Evolutionary conservation across 768 basidiomycete species (phyloP).

Genomic region (Chalciporus piperatus): DNA sequence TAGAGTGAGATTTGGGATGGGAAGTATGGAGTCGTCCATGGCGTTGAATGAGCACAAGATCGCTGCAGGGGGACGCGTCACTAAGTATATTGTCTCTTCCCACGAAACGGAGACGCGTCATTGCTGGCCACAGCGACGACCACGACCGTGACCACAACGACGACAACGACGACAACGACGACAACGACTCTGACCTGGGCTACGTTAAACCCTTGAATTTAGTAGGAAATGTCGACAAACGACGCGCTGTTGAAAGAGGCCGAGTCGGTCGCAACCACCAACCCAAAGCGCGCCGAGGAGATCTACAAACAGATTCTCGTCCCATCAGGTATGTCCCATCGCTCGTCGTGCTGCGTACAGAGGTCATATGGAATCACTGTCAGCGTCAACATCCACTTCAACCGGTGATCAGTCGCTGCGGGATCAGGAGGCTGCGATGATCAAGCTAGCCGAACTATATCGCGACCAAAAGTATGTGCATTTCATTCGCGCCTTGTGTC

Average conservation of each 20-base stretch:
- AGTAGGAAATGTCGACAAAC: constrained; percentile 31
- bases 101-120: constrained; percentile 8
- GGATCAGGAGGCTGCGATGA: constrained; percentile 82
- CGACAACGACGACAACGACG: not conserved
- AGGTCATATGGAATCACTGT: not conserved
- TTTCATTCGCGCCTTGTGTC: not conserved
- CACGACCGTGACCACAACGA: not conserved
- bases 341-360: not conserved
- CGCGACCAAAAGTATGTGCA: constrained; percentile 76
- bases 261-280: constrained; percentile 38
- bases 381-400: constrained; percentile 34
- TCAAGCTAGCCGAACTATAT: constrained; percentile 85
- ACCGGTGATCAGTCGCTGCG: constrained; percentile 53
- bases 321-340: constrained; percentile 31
- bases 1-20: constrained; percentile 82
- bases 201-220: too few species aligned
- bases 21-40: constrained; percentile 82
- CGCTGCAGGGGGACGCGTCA: constrained; percentile 19
- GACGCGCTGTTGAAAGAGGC: constrained; percentile 44
- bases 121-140: not conserved
- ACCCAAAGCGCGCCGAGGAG: constrained; percentile 63
- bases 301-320: constrained; percentile 72
- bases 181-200: not conserved
- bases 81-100: constrained; percentile 6
- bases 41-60: not conserved